Evolutionary conservation across 805 yeast species (phyloP), one percentile per base, ranked within the genome.

Genomic region (Wickerhamiella bombiphila): DNA sequence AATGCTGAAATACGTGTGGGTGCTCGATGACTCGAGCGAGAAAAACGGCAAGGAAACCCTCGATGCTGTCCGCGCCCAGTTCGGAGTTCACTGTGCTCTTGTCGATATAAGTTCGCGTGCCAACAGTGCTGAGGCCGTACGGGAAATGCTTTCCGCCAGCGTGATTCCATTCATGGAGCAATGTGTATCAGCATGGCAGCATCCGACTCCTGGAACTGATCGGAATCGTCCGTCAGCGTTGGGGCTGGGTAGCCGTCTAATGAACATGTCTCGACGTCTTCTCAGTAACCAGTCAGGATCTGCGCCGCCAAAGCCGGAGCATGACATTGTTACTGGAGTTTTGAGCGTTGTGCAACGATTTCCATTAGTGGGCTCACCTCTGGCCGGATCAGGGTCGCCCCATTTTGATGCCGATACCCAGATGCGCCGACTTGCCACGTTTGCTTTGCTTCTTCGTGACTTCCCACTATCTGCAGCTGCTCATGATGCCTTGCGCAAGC

Each of bases 381-480:
- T n/a, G n/a, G n/a, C n/a, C n/a, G n/a, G n/a, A n/a, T n/a, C n/a
- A n/a, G 7, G 7, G 30, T 6, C 30, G 15, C 20, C 20, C 20
- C 22, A n/a, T 72, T 8, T 63, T 69, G 44, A 44, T 17, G 15
- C 40, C 1, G 95, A 83, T 48, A 79, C 81, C 52, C 65, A 72
- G 31, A 65, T 85, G 20, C 64, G 97, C 36, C 78, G 80, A 52
- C 61, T 88, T 20, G 97, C 93, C 0, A 98, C 91, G 55, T 82
- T 93, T 82, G 74, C 85, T 5, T 74, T 88, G 50, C 81, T 91
- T 74, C 59, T 86, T n/a, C 70, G 85, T 26, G 95, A 91, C 60
- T 88, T 79, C 64, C 76, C 76, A 54, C 74, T 72, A 41, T 91
- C 96, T 2, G 77, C 79, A 51, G 64, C 80, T 1, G 79, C 83